Conservation (phyloP, 805 yeast genomes). For the Yamadazyma kitorensis region DNA sequence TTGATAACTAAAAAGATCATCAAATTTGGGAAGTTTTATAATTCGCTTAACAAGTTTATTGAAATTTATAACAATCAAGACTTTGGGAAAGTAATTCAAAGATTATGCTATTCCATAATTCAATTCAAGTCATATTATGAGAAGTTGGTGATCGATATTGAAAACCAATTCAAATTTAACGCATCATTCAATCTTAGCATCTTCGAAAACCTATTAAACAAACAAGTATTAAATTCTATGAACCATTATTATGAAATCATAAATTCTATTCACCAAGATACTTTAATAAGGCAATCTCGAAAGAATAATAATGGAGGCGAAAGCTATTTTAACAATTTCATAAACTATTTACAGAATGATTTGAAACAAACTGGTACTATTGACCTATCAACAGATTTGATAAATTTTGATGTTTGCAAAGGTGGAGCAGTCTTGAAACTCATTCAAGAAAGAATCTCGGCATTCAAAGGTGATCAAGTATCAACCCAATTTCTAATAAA, state of each 20-base stretch:
- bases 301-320: slow-evolving; percentile 13
- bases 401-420: slow-evolving; percentile 53
- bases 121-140: slow-evolving; percentile 25
- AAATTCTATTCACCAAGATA: slow-evolving; percentile 48
- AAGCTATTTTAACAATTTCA: slow-evolving; percentile 26
- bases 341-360: slow-evolving; percentile 40
- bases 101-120: slow-evolving; percentile 60
- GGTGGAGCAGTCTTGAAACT: slow-evolving; percentile 75
- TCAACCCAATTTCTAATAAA: slow-evolving; percentile 50
- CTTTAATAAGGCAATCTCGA: slow-evolving; percentile 33
- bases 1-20: slow-evolving; percentile 64
- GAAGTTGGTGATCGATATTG: slow-evolving; percentile 41
- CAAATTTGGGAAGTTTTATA: slow-evolving; percentile 60
- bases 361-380: slow-evolving; percentile 42
- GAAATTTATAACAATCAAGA: slow-evolving; percentile 52
- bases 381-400: slow-evolving; percentile 50
- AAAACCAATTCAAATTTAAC: slow-evolving; percentile 48
- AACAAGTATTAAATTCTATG: slow-evolving; percentile 31
- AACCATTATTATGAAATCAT: slow-evolving; percentile 58
- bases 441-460: slow-evolving; percentile 55
- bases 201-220: slow-evolving; percentile 42
- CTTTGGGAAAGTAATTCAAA: slow-evolving; percentile 73
- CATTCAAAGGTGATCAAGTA: slow-evolving; percentile 62
- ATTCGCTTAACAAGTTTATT: slow-evolving; percentile 56
- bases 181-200: slow-evolving; percentile 55